These are phyloP conservation scores for Clonostachys rhizophaga DNA, from an alignment of 2,329 filamentous ascomycete species.

Conservation along the genomic window DNA sequence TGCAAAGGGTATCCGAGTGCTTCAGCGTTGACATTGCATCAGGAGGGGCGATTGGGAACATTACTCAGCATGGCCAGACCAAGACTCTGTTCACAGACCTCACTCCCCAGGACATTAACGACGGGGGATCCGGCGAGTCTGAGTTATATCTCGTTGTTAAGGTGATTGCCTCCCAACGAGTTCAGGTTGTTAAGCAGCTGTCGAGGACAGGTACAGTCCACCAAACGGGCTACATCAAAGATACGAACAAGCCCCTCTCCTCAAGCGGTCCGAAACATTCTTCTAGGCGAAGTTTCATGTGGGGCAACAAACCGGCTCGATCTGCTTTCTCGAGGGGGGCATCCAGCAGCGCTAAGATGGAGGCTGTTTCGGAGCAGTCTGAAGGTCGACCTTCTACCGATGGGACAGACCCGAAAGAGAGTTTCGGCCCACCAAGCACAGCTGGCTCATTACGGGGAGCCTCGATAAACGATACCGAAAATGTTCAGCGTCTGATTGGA, in stretches of 20 bases:
- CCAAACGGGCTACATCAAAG: constrained; percentile 33
- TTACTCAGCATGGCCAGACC: constrained; percentile 62
- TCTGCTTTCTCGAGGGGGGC: constrained; percentile 49
- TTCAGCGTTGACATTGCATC: constrained; percentile 76
- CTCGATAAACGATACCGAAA: constrained; percentile 14
- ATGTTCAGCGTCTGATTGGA: constrained; percentile 58
- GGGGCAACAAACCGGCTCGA: constrained; percentile 55
- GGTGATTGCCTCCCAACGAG: constrained; percentile 58
- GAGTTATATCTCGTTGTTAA: constrained; percentile 83
- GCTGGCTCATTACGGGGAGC: constrained; percentile 40
- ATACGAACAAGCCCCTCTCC: constrained; percentile 41
- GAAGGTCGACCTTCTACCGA: constrained; percentile 30
- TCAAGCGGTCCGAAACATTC: constrained; percentile 41
- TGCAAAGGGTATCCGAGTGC: constrained; percentile 73
- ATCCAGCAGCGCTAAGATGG: constrained; percentile 38
- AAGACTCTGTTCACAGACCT: constrained; percentile 88
- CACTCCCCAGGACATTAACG: constrained; percentile 68
- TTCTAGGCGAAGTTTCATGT: constrained; percentile 64
- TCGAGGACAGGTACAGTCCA: constrained; percentile 46
- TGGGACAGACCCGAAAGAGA: constrained; percentile 37
- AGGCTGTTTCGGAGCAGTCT: constrained; percentile 49
- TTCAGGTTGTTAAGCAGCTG: constrained; percentile 36
- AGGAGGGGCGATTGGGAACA: constrained; percentile 63
- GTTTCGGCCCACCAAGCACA: constrained; percentile 44
- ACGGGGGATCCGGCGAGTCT: constrained; percentile 56